These are phyloP conservation scores for Chaetomium tenue DNA, from an alignment of 495 filamentous ascomycete species.

Conservation along the genomic window DNA sequence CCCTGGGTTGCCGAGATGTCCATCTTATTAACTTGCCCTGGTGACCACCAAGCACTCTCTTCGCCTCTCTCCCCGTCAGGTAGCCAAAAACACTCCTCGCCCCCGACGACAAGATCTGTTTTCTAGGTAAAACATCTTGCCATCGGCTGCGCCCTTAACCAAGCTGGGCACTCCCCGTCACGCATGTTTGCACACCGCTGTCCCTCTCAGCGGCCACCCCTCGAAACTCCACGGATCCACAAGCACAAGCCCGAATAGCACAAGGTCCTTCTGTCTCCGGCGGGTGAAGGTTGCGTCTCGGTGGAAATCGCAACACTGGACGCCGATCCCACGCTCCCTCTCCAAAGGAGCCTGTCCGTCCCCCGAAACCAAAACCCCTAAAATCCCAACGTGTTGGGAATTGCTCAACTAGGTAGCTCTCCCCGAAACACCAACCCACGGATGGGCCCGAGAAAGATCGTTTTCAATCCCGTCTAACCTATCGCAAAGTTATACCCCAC, in stretches of 20 bases:
- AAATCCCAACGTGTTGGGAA: conserved; percentile 4
- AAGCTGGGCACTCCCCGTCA: conserved; percentile 11
- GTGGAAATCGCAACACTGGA: background rate
- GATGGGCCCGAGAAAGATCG: background rate
- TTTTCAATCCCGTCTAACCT: background rate
- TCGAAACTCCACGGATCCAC: conserved; percentile 17
- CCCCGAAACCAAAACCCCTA: background rate
- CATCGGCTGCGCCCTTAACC: background rate
- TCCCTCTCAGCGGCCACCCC: background rate
- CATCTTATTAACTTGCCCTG: background rate
- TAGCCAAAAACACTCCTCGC: background rate
- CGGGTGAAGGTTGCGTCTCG: conserved; percentile 2
- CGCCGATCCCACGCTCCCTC: conserved; percentile 10
- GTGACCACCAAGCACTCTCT: background rate
- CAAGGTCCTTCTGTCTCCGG: conserved; percentile 9
- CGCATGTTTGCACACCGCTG: conserved; percentile 17
- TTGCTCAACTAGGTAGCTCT: background rate
- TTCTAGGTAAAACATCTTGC: no score
- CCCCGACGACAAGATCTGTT: background rate
- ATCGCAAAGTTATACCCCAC: background rate
- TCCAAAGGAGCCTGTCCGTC: background rate
- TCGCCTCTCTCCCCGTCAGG: background rate
- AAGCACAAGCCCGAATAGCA: conserved; percentile 2
- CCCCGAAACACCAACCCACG: background rate
- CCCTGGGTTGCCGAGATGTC: background rate